These are phyloP conservation scores for Cryphonectria nitschkei DNA, from an alignment of 2,329 filamentous ascomycete genomes.

Conservation along the genomic window DNA sequence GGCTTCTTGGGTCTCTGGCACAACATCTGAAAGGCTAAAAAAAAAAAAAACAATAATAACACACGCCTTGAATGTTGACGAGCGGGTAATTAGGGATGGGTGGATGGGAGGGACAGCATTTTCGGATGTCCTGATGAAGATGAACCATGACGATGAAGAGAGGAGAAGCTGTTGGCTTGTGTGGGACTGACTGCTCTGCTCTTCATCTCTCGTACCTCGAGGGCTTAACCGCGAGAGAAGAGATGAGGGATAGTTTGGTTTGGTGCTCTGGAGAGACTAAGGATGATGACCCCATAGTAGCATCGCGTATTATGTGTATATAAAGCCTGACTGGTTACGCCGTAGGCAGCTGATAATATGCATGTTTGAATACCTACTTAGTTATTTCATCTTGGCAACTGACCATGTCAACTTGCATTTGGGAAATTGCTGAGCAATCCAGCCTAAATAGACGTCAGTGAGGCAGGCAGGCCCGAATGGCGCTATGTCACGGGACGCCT, in stretches of 20 bases:
- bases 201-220: slow-evolving; percentile 1
- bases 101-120: slow-evolving; percentile 10
- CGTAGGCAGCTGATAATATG: slow-evolving; percentile 22
- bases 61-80: not conserved
- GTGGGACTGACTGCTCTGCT: too few species aligned
- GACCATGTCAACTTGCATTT: not conserved
- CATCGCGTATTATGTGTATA: slow-evolving; percentile 17
- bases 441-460: not conserved
- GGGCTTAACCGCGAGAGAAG: not conserved
- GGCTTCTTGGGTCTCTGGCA: not conserved
- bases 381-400: not conserved
- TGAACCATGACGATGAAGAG: slow-evolving; percentile 13
- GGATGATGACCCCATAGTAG: not conserved
- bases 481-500: not conserved
- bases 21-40: not conserved
- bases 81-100: not conserved
- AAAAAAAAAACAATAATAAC: not conserved
- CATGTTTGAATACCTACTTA: slow-evolving; percentile 21
- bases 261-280: not conserved
- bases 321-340: slow-evolving; percentile 9
- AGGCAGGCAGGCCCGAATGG: not conserved
- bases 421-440: not conserved
- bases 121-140: slow-evolving; percentile 23
- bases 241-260: not conserved
- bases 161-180: not conserved